Evolutionary conservation across 2,329 filamentous ascomycete genomes (phyloP).

Genomic region (Rutstroemia sp.): DNA sequence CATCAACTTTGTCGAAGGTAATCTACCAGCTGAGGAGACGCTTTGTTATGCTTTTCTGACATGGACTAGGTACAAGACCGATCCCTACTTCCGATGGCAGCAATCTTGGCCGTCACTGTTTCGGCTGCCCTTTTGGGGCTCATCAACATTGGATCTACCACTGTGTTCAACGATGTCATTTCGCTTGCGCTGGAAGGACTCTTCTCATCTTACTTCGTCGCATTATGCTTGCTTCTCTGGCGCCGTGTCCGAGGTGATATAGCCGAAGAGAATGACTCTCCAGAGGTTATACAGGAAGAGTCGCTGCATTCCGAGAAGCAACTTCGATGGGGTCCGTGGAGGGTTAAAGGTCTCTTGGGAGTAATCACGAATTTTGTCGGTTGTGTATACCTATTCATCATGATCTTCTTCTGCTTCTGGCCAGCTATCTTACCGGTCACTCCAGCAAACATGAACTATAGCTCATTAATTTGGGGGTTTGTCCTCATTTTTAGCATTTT

Average conservation of each 20-base stretch:
- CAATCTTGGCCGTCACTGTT: neutral
- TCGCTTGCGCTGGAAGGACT: constrained; percentile 39
- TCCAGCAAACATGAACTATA: constrained; percentile 39
- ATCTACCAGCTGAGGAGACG: neutral
- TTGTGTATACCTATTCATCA: constrained; percentile 35
- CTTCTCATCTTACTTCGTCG: constrained; percentile 34
- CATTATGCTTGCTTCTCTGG: neutral
- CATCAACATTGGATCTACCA: constrained; percentile 42
- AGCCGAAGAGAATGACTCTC: neutral
- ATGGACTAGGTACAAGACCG: too few species aligned
- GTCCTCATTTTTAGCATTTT: constrained; percentile 1
- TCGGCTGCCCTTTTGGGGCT: constrained; percentile 11
- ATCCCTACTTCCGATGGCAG: neutral
- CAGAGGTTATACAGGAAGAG: neutral
- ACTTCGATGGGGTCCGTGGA: neutral
- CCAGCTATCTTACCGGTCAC: constrained; percentile 33
- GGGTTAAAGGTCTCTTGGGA: constrained; percentile 31
- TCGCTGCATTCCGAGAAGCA: neutral
- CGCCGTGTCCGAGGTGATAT: constrained; percentile 5
- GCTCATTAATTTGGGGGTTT: constrained; percentile 2
- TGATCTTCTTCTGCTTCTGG: constrained; percentile 38
- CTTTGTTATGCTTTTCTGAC: neutral
- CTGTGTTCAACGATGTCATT: constrained; percentile 44
- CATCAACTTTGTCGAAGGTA: constrained; percentile 3
- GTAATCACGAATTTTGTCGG: constrained; percentile 36